phyloP scores from a whole-genome alignment of 192 early-diverging fungal genomes.

The Coemansia reversa region DNA sequence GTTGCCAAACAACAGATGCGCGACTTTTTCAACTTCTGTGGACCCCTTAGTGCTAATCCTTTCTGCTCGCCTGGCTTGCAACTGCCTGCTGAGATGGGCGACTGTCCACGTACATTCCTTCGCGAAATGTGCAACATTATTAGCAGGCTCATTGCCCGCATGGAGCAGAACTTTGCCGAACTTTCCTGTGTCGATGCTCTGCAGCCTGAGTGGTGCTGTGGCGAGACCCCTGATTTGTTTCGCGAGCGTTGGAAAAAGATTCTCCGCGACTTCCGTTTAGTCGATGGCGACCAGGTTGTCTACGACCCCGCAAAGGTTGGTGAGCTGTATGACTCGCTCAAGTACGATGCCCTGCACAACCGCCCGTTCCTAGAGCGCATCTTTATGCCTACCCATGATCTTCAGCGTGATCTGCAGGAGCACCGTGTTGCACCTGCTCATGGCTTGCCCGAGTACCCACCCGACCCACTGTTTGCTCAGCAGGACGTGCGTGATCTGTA shows the following conservation, averaged over 20 bases:
- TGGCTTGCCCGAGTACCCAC: constrained; percentile 36
- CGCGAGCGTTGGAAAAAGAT: constrained; percentile 97
- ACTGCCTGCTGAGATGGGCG: constrained; percentile 39
- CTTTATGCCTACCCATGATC: constrained; percentile 52
- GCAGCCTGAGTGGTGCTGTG: constrained; percentile 87
- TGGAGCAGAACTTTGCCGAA: constrained; percentile 74
- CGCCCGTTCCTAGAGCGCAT: constrained; percentile 77
- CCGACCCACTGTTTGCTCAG: constrained; percentile 51
- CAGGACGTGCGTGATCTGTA: constrained; percentile 70
- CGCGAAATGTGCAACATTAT: constrained; percentile 71
- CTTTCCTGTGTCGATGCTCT: constrained; percentile 54
- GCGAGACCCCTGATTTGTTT: constrained; percentile 80
- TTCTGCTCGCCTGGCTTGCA: constrained; percentile 19
- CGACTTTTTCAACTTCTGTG: constrained; percentile 58
- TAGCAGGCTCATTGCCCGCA: constrained; percentile 62
- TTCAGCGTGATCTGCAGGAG: constrained; percentile 11
- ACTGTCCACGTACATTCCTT: constrained; percentile 54
- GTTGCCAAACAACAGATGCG: constrained; percentile 76
- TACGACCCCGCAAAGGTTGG: constrained; percentile 86
- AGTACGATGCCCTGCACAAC: constrained; percentile 97
- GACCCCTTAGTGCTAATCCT: constrained; percentile 31
- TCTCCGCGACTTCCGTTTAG: constrained; percentile 75
- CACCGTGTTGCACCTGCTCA: background rate
- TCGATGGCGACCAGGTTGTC: constrained; percentile 33
- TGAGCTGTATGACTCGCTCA: constrained; percentile 92